Evolutionary conservation across 306 rosid species (phyloP), one percentile per base, ranked within the genome.

Genomic region (Styphnolobium japonicum): DNA sequence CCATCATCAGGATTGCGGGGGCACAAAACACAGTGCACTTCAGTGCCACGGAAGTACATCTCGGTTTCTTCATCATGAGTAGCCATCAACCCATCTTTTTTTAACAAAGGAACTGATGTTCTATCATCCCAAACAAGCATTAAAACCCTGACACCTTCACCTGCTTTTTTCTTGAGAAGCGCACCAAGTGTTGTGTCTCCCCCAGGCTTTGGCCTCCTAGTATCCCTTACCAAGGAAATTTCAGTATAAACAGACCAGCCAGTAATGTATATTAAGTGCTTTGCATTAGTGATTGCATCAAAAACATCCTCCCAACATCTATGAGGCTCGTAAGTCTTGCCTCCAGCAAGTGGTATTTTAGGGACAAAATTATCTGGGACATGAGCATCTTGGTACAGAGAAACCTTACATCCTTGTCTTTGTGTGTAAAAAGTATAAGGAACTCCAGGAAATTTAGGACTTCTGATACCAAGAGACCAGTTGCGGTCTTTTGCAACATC

Each of bases 51-150:
- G 52, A 90, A 90, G 80, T 6, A 88, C 2, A 4, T 31, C 21
- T 55, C 83, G 4, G 92, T 90, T 29, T 90, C 94, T 83, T 90
- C 80, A 66, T 90, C 92, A 62, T 90, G 94, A 15, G 94, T 90
- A 23, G 86, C 94, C 94, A 90, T 90, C 52, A 85, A 46, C 4
- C 94, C 94, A 65, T 90, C 91, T 74, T 81, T 86, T 45, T 88
- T 88, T 9, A 90, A 75, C 64, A 86, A 27, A 29, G 78, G 77
- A 10, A 82, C 88, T 0, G 94, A 90, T 36, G 94, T 88, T 78
- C 92, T 90, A 52, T 90, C 92, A 75, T 90, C 94, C 94, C 94
- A 90, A 36, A 90, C 92, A 45, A 90, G 92, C 92, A 90, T 86
- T 18, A 88, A 84, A 70, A 90, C 92, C 73, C 84, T 86, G 31